Evolutionary conservation across 2,329 filamentous ascomycete species (phyloP), one percentile per base, ranked within the genome.

Genomic region (Hypoxylon sp.): DNA sequence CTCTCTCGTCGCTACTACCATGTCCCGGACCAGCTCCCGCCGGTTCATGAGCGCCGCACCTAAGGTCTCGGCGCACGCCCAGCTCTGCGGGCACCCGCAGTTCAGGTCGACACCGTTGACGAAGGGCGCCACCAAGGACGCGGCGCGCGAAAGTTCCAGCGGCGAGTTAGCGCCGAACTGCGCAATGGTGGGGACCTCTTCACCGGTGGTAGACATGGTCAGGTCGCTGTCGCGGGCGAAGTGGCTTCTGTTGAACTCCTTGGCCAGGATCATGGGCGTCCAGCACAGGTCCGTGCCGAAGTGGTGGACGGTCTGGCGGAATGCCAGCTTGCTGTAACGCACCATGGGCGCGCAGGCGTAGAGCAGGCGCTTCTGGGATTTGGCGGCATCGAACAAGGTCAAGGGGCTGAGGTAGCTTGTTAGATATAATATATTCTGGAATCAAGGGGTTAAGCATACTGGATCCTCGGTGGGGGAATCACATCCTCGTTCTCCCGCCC

Each of bases 31-130:
- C 3, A 89, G 79, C 67, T 87, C 85, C 7, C 87, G 84, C 51
- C 82, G 79, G 46, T 86, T 82, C 88, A 91, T 91, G 32, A 92
- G 79, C n/a, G 87, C 87, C 4, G 89, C 89, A 4, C 89, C 89
- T 2, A 92, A 80, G 1, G 81, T 86, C 74, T 89, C 87, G 43
- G 88, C 85, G 70, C 89, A 89, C 0, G 89, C 89, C 89, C 89
- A 91, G 5, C 85, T 85, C 76, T 92, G 89, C 6, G 89, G 89
- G 71, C 89, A 92, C 10, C 89, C 89, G 74, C 89, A 92, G 78
- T 91, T 91, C 41, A 91, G 80, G 70, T 91, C 88, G 2, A 91
- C 83, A 65, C 89, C 89, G 70, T 84, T 84, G 54, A 86, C 85
- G 72, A 80, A 86, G 1, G 89, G 88, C 0, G 83, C 85, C 2